Base-by-base conservation (phyloP, 75 land plant genomes). In the Gnetum montanum region DNA sequence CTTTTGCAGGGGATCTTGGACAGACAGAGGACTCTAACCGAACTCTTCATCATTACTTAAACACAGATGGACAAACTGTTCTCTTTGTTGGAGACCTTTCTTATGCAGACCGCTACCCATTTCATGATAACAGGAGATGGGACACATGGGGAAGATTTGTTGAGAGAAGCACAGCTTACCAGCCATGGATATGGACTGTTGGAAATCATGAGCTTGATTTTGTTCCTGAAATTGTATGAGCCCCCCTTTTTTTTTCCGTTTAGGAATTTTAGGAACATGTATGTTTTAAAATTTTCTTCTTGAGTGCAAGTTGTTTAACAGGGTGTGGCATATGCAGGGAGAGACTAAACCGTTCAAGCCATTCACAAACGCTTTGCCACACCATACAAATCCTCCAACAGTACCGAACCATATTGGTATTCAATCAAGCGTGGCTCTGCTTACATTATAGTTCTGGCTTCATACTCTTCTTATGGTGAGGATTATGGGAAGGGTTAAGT, bases 131-230 rank as follows among this genome's bases (percentile, higher is more conserved):
- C 25, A 69, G 57, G 34, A 63, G 84, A 27, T 81, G 69, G 76
- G 84, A 91, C 54, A 78, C 93, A 43, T 91, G 92, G 93, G 86
- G 82, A 30, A 75, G 97, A 51, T 87, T 91, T 63, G 41, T 81
- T 34, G 93, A 91, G 60, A 79, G 71, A 63, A 87, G 74, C 55
- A 60, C 75, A 54, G 97, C 97, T 11, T 87, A 80, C 71, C 97
- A 91, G 62, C 85, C 97, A 20, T 91, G 87, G 85, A 83, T 91
- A 26, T 91, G 97, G 97, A 88, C 93, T 34, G 72, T 76, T 33
- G 96, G 91, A 50, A 91, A 91, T 59, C 93, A 91, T 61, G 97
- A 91, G 65, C 23, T 90, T 29, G 97, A 91, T 46, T 88, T 66
- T 61, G 70, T 43, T 16, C 97, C 93, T 59, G 75, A 77, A 18